Conservation (phyloP, 164 flowering plant genomes). For the Euptelea pleiosperma region DNA sequence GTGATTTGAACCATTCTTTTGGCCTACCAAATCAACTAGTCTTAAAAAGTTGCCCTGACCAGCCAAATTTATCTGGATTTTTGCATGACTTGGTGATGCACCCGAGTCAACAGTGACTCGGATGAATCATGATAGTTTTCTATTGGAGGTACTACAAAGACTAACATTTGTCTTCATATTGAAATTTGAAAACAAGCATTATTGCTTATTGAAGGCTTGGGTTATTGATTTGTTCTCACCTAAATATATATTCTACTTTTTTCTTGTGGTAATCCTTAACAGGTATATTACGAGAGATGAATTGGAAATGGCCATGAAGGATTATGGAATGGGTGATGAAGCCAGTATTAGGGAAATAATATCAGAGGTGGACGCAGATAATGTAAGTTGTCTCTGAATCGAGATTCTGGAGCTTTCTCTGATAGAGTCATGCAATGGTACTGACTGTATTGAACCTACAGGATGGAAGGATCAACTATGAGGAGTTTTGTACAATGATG, state of each 20-base stretch:
- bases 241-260: neutral
- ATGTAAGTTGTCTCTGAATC: conserved; percentile 40
- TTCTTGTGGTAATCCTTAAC: conserved; percentile 2
- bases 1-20: too few relatives aligned
- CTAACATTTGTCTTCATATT: too few relatives aligned
- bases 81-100: too few relatives aligned
- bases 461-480: conserved; percentile 84
- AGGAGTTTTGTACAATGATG: conserved; percentile 80
- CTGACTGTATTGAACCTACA: conserved; percentile 23
- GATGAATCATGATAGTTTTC: too few relatives aligned
- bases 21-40: too few relatives aligned
- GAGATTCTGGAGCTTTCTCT: neutral
- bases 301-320: conserved; percentile 68
- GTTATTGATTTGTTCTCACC: neutral
- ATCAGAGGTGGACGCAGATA: conserved; percentile 78
- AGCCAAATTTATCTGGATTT: too few relatives aligned
- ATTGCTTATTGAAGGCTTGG: too few relatives aligned
- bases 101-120: too few relatives aligned
- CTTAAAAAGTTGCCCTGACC: too few relatives aligned
- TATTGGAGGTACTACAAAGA: too few relatives aligned
- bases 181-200: too few relatives aligned
- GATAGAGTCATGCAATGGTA: neutral
- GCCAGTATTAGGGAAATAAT: conserved; percentile 66
- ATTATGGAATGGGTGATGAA: conserved; percentile 79
- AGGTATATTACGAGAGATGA: conserved; percentile 87